Evolutionary conservation across 2,329 filamentous ascomycete species (phyloP), one percentile per base, ranked within the genome.

Genomic region (Gaeumannomyces tritici): DNA sequence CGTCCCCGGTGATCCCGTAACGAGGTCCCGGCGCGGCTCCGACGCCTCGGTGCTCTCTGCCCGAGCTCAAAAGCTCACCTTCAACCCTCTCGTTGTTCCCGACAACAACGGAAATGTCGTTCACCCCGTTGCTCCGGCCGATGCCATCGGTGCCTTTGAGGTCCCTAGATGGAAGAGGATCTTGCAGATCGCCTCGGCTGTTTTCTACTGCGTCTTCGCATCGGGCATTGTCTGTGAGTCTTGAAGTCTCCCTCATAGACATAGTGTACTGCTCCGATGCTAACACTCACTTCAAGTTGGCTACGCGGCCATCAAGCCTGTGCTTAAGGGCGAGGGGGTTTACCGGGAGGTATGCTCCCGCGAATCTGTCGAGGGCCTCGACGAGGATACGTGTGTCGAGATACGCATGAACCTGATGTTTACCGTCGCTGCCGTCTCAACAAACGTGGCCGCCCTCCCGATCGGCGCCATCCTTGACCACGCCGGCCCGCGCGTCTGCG

Each of bases 391-490:
- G n/a, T 83, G 74, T 71, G 75, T 79, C 63, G 83, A 85, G 69
- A 83, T 86, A 61, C 81, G 80, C 64, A 81, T 96, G 63, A 96
- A 96, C 73, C 78, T 96, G 67, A 96, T 96, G 90, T 96, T 96
- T 79, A 96, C 91, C 7, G 83, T 92, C 55, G 92, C 92, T 15
- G 92, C 91, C 18, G 91, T 96, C 12, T 89, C 85, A 8, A 96
- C 92, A 54, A 96, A 96, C 69, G 89, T 96, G 15, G 90, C 87
- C 55, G 92, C 93, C 15, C 80, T 96, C 8, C 90, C 92, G 2
- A 86, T 96, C 13, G 93, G 93, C 57, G 90, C 90, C 3, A 88
- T 96, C 57, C 83, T 96, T 27, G 93, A 96, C 74, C 82, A 86
- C 65, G 93, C 85, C 70, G 93, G 93, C 1, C 93, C 93, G 18